Percentiles rank a stretch among this genome's conserved stretches.
Evolutionary conservation across 768 basidiomycete species (phyloP).

Genomic region (Hygrocybe coccinea): DNA sequence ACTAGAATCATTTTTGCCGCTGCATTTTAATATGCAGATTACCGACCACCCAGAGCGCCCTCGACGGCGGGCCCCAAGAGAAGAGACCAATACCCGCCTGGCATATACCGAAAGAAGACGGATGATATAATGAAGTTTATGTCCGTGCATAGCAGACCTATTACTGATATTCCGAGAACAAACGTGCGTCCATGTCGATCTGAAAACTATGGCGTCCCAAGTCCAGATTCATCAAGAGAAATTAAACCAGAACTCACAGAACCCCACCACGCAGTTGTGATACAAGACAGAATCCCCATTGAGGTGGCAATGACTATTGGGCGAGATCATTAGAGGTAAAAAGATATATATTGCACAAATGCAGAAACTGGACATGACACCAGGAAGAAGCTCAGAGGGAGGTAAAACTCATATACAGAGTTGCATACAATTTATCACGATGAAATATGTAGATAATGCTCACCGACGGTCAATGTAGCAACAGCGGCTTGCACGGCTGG

Average conservation of each 20-base stretch:
- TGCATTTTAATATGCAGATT: background rate
- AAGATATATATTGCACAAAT: background rate
- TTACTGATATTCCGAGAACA: conserved; percentile 55
- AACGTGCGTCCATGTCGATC: conserved; percentile 71
- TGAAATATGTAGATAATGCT: too few relatives aligned
- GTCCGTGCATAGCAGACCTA: conserved; percentile 61
- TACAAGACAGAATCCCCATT: conserved; percentile 67
- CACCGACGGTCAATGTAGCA: conserved; percentile 60
- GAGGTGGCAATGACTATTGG: conserved; percentile 53
- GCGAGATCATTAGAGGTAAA: background rate
- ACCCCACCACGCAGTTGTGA: conserved; percentile 87
- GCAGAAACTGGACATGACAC: too few relatives aligned
- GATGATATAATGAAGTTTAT: conserved; percentile 63
- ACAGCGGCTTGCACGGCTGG: conserved; percentile 71
- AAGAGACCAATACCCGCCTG: conserved; percentile 81
- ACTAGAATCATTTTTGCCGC: conserved; percentile 13
- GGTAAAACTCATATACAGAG: too few relatives aligned
- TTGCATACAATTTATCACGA: too few relatives aligned
- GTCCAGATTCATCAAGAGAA: conserved; percentile 8
- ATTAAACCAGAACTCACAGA: conserved; percentile 43
- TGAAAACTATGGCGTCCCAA: conserved; percentile 46
- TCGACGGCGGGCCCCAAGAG: conserved; percentile 61
- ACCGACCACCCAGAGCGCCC: conserved; percentile 66
- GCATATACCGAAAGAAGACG: conserved; percentile 52
- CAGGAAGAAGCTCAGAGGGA: too few relatives aligned